Evolutionary conservation across 305 asterid species (phyloP), one percentile per base, ranked within the genome.

Genomic region (Fraxinus sp.): DNA sequence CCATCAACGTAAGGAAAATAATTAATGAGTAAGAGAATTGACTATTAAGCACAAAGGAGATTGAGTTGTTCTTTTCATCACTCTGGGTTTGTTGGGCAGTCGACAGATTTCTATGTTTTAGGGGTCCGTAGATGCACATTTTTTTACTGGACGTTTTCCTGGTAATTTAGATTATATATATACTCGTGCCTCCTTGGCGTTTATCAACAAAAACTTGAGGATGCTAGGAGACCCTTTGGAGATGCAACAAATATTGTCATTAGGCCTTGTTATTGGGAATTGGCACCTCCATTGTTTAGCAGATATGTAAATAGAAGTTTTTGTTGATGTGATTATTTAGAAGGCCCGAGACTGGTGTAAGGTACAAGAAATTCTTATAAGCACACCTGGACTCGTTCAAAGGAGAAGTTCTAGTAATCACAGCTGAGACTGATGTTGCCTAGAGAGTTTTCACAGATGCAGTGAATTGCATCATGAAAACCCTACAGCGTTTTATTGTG

Each of bases 41-140:
- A 46, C 36, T 71, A 72, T 72, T 24, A 80, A 66, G 83, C 84
- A 52, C 55, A 41, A 66, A 71, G 39, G 59, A 68, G 41, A 75
- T 41, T 30, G 78, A 39, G n/a, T n/a, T 46, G 5, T 36, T 49
- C 18, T 41, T 80, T 80, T 37, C 73, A 22, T 74, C 49, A 68
- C 82, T 52, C 36, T 39, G 14, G 71, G 46, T 57, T 39, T 26
- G 33, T 52, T 39, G 39, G 82, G 20, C 64, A 33, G 71, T 77
- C 14, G 35, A 28, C 20, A 70, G 1, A 70, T 14, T 70, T 70
- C 75, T 13, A 70, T 30, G 9, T 30, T 70, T 28, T 70, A 10
- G 75, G 6, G 75, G 37, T 4, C 75, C 3, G 13, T 68, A 18
- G 20, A 30, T 32, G 5, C 41, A 70, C 8, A 4, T 46, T 46